Evolutionary conservation across 2,329 filamentous ascomycete genomes (phyloP).

Genomic region (Penicillium verrucosum): DNA sequence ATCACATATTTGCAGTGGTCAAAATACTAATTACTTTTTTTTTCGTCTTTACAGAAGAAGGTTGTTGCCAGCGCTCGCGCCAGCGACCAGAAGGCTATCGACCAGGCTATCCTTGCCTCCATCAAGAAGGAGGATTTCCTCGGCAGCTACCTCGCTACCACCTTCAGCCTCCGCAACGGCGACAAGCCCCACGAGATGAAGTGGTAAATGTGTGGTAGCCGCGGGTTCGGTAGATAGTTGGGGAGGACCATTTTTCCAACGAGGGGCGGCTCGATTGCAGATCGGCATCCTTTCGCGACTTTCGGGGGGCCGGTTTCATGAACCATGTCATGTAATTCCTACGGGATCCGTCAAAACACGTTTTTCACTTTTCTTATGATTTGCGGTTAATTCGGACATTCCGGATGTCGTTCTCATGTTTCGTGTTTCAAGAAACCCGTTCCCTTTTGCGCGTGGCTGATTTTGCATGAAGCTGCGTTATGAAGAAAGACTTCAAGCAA

Average conservation of each 20-base stretch:
- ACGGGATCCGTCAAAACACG: conserved; percentile 33
- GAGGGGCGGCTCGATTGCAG: conserved; percentile 38
- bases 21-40: conserved; percentile 12
- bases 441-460: conserved; percentile 32
- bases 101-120: conserved; percentile 89
- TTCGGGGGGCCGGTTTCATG: conserved; percentile 37
- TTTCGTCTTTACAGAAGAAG: conserved; percentile 74
- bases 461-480: conserved; percentile 36
- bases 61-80: conserved; percentile 85
- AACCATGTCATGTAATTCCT: conserved; percentile 40
- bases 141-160: conserved; percentile 86
- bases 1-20: conserved; percentile 2
- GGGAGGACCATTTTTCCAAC: conserved; percentile 37
- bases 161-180: conserved; percentile 98
- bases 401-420: conserved; percentile 31
- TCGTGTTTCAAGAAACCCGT: conserved; percentile 26
- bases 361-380: conserved; percentile 31
- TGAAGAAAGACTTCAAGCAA: conserved; percentile 30
- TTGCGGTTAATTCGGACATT: conserved; percentile 34
- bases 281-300: conserved; percentile 31
- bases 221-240: conserved; percentile 42
- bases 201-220: conserved; percentile 67
- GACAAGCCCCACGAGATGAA: conserved; percentile 99
- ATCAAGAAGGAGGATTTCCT: conserved; percentile 99
- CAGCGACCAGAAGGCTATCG: conserved; percentile 96